phyloP scores from a whole-genome alignment of 108 stramenopile species.

The Mediolabrus comicus region DNA sequence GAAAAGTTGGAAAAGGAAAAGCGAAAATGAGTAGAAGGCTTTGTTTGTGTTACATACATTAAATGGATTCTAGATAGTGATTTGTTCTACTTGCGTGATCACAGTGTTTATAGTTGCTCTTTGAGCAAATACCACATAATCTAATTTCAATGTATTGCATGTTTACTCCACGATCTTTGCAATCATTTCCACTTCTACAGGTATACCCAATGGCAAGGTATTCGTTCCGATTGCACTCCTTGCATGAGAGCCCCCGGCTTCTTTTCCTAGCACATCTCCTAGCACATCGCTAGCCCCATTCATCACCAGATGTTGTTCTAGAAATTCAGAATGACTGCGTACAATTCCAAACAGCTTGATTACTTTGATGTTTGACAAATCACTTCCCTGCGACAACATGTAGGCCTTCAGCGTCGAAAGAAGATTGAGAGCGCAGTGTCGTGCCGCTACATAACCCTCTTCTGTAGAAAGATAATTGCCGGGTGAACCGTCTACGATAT shows the following conservation, averaged over 20 bases:
- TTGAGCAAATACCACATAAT: background rate
- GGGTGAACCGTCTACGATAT: constrained; percentile 28
- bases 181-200: constrained; percentile 47
- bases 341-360: constrained; percentile 49
- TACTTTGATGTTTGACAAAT: constrained; percentile 30
- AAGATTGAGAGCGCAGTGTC: constrained; percentile 55
- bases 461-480: constrained; percentile 31
- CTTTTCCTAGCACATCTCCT: constrained; percentile 36
- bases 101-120: too few species aligned
- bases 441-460: constrained; percentile 58
- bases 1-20: constrained; percentile 24
- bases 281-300: constrained; percentile 43
- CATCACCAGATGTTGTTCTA: constrained; percentile 45
- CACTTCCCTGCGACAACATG: constrained; percentile 20
- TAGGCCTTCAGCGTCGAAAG: constrained; percentile 43
- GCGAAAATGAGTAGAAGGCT: background rate
- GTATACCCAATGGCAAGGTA: constrained; percentile 38
- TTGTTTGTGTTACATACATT: background rate
- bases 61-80: too few species aligned
- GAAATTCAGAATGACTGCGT: constrained; percentile 33
- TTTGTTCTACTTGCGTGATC: background rate
- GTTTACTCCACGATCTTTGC: constrained; percentile 21
- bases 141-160: too few species aligned
- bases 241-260: constrained; percentile 44
- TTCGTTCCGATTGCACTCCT: constrained; percentile 48